These are phyloP conservation scores for Evansstolkia leycettana DNA, from an alignment of 495 filamentous ascomycete genomes.

Conservation along the genomic window DNA sequence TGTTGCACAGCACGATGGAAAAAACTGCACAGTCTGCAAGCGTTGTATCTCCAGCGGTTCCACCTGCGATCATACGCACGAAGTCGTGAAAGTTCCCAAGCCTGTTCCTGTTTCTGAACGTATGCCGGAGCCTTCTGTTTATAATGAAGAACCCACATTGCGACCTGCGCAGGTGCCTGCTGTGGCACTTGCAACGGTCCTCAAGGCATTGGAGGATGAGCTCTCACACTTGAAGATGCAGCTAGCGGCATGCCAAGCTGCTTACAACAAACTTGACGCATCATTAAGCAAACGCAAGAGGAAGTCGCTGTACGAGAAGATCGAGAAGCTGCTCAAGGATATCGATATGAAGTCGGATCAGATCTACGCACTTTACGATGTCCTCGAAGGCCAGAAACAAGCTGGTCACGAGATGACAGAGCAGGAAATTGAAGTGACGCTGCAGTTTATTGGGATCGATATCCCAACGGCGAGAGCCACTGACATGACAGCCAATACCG, in stretches of 20 bases:
- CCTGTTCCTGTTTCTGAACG: slow-evolving; percentile 63
- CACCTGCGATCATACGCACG: slow-evolving; percentile 22
- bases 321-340: slow-evolving; percentile 48
- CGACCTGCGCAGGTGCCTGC: slow-evolving; percentile 64
- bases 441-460: slow-evolving; percentile 45
- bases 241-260: slow-evolving; percentile 40
- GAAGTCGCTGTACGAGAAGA: slow-evolving; percentile 48
- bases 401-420: slow-evolving; percentile 51
- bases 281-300: slow-evolving; percentile 57
- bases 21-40: slow-evolving; percentile 65
- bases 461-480: slow-evolving; percentile 9
- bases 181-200: slow-evolving; percentile 64
- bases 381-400: slow-evolving; percentile 69
- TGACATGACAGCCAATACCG: slow-evolving; percentile 23
- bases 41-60: slow-evolving; percentile 37
- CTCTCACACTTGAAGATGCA: slow-evolving; percentile 65
- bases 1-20: slow-evolving; percentile 50
- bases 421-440: slow-evolving; percentile 55
- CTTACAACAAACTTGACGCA: slow-evolving; percentile 58
- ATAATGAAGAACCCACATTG: slow-evolving; percentile 61
- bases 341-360: slow-evolving; percentile 76
- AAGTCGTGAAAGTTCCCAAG: slow-evolving; percentile 48
- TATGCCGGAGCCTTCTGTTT: slow-evolving; percentile 32
- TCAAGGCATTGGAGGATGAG: slow-evolving; percentile 75
- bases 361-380: slow-evolving; percentile 81